A percentile compares a stretch with the other conserved stretches of the same genome.
These are phyloP conservation scores for Penicillium robsamsonii DNA, from an alignment of 495 filamentous ascomycete species.

Conservation along the genomic window DNA sequence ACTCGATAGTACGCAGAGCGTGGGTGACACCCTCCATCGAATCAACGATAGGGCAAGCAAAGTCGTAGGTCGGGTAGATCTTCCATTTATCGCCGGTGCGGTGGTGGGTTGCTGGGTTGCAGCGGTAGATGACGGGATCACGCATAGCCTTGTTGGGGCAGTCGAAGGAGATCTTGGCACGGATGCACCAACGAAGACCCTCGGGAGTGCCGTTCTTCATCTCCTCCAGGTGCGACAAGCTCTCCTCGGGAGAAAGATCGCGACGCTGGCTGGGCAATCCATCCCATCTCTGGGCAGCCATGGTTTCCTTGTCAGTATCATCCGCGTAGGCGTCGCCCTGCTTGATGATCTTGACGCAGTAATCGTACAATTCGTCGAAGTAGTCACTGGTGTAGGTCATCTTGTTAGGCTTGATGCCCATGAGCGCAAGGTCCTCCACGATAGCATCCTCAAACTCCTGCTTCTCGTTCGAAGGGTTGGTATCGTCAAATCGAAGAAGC, in stretches of 20 bases:
- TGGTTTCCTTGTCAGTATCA: conserved; percentile 83
- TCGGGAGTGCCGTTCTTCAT: conserved; percentile 81
- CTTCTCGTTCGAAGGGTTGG: conserved; percentile 91
- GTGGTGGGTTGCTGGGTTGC: conserved; percentile 74
- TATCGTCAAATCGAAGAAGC: conserved; percentile 79
- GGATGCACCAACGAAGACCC: conserved; percentile 78
- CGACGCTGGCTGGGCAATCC: conserved; percentile 73
- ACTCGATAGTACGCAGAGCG: conserved; percentile 92
- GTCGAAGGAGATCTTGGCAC: conserved; percentile 82
- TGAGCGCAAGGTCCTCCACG: conserved; percentile 75
- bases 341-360: conserved; percentile 75
- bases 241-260: conserved; percentile 76
- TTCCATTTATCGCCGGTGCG: conserved; percentile 89
- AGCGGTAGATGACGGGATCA: conserved; percentile 94
- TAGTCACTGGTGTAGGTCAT: conserved; percentile 83
- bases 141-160: conserved; percentile 83
- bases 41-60: conserved; percentile 89
- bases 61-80: conserved; percentile 95
- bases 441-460: conserved; percentile 89
- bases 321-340: conserved; percentile 85
- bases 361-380: conserved; percentile 83
- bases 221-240: conserved; percentile 73
- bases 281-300: conserved; percentile 74
- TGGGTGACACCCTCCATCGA: conserved; percentile 90
- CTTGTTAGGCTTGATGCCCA: conserved; percentile 82